Evolutionary conservation across 2,329 filamentous ascomycete species (phyloP).

Genomic region (Lojkania enalia): DNA sequence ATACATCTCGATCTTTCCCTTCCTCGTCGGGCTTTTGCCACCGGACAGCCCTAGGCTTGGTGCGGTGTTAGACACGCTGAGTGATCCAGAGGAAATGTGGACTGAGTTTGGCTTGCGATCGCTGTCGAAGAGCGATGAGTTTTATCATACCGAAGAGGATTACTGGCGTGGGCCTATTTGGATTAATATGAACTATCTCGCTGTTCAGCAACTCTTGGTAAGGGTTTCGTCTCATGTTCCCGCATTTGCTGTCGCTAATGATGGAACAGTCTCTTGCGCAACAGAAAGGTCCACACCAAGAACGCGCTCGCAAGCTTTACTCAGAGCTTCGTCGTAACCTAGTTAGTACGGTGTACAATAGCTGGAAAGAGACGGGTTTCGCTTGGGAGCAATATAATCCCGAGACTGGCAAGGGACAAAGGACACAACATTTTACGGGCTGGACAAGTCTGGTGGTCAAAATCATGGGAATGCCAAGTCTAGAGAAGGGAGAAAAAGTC

Average conservation of each 20-base stretch:
- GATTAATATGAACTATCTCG: conserved; percentile 95
- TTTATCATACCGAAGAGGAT: conserved; percentile 91
- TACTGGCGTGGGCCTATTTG: conserved; percentile 96
- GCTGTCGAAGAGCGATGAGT: conserved; percentile 77
- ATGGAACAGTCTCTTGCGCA: conserved; percentile 64
- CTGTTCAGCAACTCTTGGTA: conserved; percentile 74
- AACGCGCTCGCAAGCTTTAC: conserved; percentile 72
- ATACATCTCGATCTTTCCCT: conserved; percentile 91
- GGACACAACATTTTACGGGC: conserved; percentile 96
- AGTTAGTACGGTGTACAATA: conserved; percentile 85
- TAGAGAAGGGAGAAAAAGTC: conserved; percentile 41
- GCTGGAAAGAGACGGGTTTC: conserved; percentile 90
- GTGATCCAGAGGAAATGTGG: conserved; percentile 84
- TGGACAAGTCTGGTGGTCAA: conserved; percentile 99
- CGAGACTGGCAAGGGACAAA: conserved; percentile 85
- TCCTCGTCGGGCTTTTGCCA: conserved; percentile 79
- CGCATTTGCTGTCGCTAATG: conserved; percentile 9
- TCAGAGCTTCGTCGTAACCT: conserved; percentile 77
- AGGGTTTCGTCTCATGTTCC: conserved; percentile 7
- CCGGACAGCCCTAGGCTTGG: conserved; percentile 74
- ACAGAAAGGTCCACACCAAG: conserved; percentile 64
- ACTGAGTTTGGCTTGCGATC: conserved; percentile 86
- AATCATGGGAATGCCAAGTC: conserved; percentile 91
- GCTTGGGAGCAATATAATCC: conserved; percentile 99
- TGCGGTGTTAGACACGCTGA: conserved; percentile 74